Evolutionary conservation across 352 stramenopile genomes (phyloP).

Genomic region (Phytophthora macrochlamydospora): DNA sequence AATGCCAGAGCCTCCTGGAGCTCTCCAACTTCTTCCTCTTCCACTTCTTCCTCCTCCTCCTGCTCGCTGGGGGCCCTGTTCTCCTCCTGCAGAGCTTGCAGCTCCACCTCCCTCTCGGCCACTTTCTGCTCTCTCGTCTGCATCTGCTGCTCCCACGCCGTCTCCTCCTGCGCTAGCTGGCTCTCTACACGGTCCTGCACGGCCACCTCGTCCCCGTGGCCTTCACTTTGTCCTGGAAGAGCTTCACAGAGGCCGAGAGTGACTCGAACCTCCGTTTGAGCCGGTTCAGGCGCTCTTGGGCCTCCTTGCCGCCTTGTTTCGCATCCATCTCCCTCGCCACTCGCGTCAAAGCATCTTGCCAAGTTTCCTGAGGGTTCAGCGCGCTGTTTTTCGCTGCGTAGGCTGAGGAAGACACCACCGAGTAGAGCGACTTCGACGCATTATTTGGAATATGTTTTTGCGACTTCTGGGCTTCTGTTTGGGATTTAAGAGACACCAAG

Average conservation of each 20-base stretch:
- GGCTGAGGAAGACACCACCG: constrained; percentile 34
- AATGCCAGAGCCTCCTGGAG: constrained; percentile 55
- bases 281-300: constrained; percentile 31
- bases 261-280: constrained; percentile 50
- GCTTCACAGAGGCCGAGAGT: constrained; percentile 37
- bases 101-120: constrained; percentile 56
- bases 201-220: constrained; percentile 40
- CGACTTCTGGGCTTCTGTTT: constrained; percentile 6
- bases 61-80: constrained; percentile 15
- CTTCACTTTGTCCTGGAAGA: constrained; percentile 43
- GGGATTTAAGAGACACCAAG: constrained; percentile 23
- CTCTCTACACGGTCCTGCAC: constrained; percentile 62
- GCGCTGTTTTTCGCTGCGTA: constrained; percentile 31
- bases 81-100: constrained; percentile 47
- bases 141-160: constrained; percentile 67
- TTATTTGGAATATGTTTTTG: constrained; percentile 3
- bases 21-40: constrained; percentile 31
- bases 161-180: constrained; percentile 64
- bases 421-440: constrained; percentile 40
- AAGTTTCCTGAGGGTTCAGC: constrained; percentile 21
- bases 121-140: constrained; percentile 49
- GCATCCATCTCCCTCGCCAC: constrained; percentile 26
- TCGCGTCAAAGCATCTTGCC: constrained; percentile 34
- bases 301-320: constrained; percentile 16
- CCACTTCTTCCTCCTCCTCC: constrained; percentile 17